phyloP scores from a whole-genome alignment of 2,329 filamentous ascomycete species.

The Penicillium decumbens region DNA sequence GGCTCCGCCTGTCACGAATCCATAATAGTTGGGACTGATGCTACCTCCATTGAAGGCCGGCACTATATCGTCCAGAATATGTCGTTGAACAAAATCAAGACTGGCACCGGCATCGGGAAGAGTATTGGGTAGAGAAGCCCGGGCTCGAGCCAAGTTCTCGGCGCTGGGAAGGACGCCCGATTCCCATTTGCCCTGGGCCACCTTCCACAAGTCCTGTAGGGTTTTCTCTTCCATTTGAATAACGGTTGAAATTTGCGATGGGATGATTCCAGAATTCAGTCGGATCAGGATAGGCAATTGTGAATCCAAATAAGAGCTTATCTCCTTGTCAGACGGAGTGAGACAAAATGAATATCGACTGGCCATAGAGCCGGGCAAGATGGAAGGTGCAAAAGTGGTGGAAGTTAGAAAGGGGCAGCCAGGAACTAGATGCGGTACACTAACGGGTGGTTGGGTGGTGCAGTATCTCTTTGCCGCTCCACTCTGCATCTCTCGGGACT shows the following conservation, averaged over 20 bases:
- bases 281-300: background rate
- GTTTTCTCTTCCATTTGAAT: constrained; percentile 11
- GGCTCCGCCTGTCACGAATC: constrained; percentile 79
- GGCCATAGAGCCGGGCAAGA: background rate
- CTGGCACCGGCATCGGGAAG: constrained; percentile 30
- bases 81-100: constrained; percentile 31
- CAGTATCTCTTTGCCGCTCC: background rate
- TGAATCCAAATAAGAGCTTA: background rate
- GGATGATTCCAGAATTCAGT: background rate
- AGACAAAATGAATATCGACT: background rate
- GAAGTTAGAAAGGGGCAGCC: too few species aligned
- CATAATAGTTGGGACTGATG: constrained; percentile 68
- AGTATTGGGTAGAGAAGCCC: constrained; percentile 29
- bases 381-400: too few species aligned
- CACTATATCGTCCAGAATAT: constrained; percentile 41
- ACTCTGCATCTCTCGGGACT: background rate
- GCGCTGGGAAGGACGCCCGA: constrained; percentile 32
- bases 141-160: constrained; percentile 28
- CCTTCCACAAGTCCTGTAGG: constrained; percentile 30
- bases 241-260: constrained; percentile 5
- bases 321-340: background rate
- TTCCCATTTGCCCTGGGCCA: constrained; percentile 27
- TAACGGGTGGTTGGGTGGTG: background rate
- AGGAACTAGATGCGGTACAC: background rate
- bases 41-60: constrained; percentile 63